Base-by-base conservation (phyloP, 2,329 filamentous ascomycete genomes). In the Amesomyces nigricolor region DNA sequence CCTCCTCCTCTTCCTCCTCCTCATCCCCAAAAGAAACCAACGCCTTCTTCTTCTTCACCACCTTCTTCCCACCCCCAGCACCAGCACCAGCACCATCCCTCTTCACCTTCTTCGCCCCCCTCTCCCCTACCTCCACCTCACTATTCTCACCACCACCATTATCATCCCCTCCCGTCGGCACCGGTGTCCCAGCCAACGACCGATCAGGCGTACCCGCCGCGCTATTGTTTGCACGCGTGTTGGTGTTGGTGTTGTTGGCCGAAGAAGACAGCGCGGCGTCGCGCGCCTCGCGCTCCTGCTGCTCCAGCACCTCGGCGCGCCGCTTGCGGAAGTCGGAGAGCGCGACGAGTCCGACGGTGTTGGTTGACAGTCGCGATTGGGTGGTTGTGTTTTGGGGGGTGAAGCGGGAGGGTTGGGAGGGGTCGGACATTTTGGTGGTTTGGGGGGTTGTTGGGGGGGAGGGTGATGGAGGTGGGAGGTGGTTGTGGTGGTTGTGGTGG, bases 241-340 rank as follows among this genome's bases (percentile, higher is more conserved):
- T 45, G 74, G 72, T 56, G 72, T 70, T 54, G 63, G 66, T 59
- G 66, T 63, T 65, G 56, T 38, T 13, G 32, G 30, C 30, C 10
- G 22, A 26, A 26, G 22, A 26, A 17, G 72, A 69, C 53, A 80
- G 67, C 26, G 80, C 75, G 40, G 77, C 79, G 62, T 89, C 87
- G 66, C 85, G 83, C 11, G 83, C 86, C 66, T 94, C 89, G 65
- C 88, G 83, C 67, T 94, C 89, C 67, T 94, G 92, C 68, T 89
- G 86, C 70, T 96, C 92, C 47, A 96, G 77, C n/a, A 91, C 89
- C 72, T 96, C 90, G 64, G 91, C 91, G 71, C 92, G 89, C 57
- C 94, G 86, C 75, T 99, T 97, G 71, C 92, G 90, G 71, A 95
- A 97, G 69, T 97, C 94, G 62, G 89, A 90, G 43, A 96, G 85